Evolutionary conservation across 176 grass and related monocot genomes (phyloP).

Genomic region (Zizania latifolia): DNA sequence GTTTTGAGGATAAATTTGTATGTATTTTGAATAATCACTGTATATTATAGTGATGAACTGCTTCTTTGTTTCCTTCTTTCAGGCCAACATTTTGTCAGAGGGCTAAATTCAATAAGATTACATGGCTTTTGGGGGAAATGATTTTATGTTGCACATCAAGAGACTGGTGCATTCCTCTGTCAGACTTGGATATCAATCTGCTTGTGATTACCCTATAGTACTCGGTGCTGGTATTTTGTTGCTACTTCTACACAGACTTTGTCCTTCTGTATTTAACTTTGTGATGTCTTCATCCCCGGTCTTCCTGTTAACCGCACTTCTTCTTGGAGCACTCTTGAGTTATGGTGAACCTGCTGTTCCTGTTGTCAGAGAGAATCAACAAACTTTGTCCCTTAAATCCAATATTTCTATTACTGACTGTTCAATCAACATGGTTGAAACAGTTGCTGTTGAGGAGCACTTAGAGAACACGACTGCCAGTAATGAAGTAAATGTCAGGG

Average conservation of each 20-base stretch:
- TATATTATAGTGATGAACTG: neutral
- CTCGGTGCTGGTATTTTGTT: slow-evolving; percentile 24
- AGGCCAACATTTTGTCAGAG: neutral
- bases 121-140: slow-evolving; percentile 31
- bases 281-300: slow-evolving; percentile 41
- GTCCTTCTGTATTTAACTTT: slow-evolving; percentile 20
- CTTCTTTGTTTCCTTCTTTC: neutral
- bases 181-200: slow-evolving; percentile 35
- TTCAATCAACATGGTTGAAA: neutral
- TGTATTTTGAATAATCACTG: neutral
- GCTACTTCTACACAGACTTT: slow-evolving; percentile 32
- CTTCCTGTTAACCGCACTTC: slow-evolving; percentile 47
- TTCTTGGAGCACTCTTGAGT: slow-evolving; percentile 54
- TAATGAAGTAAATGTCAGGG: neutral
- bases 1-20: neutral
- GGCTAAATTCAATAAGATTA: slow-evolving; percentile 3
- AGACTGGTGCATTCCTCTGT: slow-evolving; percentile 21
- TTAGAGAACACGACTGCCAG: neutral
- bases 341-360: slow-evolving; percentile 37
- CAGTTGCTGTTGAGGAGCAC: neutral
- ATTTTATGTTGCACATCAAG: slow-evolving; percentile 24
- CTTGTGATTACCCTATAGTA: slow-evolving; percentile 30
- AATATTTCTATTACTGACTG: neutral
- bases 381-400: neutral
- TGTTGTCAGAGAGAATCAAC: neutral